Conservation (phyloP, 768 basidiomycete species). For the Lyophyllum atratum region DNA sequence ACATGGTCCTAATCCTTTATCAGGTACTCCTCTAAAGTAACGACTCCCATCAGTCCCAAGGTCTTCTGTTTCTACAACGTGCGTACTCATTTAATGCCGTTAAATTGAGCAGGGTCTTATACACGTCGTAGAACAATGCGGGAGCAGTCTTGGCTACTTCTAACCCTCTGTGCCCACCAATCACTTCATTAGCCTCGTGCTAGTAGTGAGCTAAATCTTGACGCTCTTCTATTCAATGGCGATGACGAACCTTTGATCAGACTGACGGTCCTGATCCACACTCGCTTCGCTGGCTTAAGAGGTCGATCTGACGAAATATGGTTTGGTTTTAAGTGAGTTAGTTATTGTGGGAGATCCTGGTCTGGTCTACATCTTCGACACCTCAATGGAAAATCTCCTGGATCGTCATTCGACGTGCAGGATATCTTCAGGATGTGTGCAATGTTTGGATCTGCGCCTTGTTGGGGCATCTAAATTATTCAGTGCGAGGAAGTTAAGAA, state of each 20-base stretch:
- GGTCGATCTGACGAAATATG: too few relatives aligned
- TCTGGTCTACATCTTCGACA: too few relatives aligned
- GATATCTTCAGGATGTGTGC: too few relatives aligned
- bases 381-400: too few relatives aligned
- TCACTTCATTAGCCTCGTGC: conserved; percentile 1
- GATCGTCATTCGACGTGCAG: too few relatives aligned
- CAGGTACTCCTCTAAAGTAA: background rate
- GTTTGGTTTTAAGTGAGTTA: too few relatives aligned
- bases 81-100: background rate
- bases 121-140: conserved; percentile 3
- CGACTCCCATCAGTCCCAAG: background rate
- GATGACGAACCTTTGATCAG: background rate
- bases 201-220: conserved; percentile 1
- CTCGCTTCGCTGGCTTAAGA: too few relatives aligned
- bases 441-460: too few relatives aligned
- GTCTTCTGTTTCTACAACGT: background rate
- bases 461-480: too few relatives aligned
- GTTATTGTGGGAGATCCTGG: too few relatives aligned
- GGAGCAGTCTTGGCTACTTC: background rate
- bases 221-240: background rate
- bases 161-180: background rate
- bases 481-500: too few relatives aligned
- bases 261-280: too few relatives aligned
- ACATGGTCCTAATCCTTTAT: background rate
- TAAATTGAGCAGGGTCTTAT: background rate